A percentile compares a stretch with the other conserved stretches of the same genome.
Evolutionary conservation across 2,329 filamentous ascomycete genomes (phyloP).

Genomic region (Aspergillus hortae): DNA sequence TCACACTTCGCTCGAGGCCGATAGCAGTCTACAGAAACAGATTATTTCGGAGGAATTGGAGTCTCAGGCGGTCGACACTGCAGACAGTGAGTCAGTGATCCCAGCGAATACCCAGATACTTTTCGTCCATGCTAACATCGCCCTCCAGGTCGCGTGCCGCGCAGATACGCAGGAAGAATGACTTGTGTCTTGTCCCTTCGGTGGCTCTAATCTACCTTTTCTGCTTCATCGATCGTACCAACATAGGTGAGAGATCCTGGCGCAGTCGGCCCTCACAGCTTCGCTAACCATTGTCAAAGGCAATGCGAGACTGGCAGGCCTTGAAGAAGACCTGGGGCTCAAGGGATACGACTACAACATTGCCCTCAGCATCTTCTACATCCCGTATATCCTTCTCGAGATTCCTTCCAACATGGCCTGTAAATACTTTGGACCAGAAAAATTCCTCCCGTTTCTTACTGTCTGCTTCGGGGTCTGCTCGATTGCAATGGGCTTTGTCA

Average conservation of each 20-base stretch:
- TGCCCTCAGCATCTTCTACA: slow-evolving; percentile 66
- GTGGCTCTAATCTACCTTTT: slow-evolving; percentile 66
- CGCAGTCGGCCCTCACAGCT: neutral
- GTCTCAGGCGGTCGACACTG: no score
- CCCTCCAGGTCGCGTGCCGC: no score
- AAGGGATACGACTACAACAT: slow-evolving; percentile 65
- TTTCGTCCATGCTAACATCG: no score
- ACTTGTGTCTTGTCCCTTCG: slow-evolving; percentile 54
- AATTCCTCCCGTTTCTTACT: neutral
- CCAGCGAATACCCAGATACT: no score
- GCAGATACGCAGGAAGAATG: neutral
- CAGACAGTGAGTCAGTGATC: no score
- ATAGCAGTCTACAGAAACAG: no score
- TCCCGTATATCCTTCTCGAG: slow-evolving; percentile 70
- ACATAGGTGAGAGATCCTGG: slow-evolving; percentile 53
- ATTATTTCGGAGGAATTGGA: no score
- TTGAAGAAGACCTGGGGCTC: slow-evolving; percentile 60
- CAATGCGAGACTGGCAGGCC: slow-evolving; percentile 64
- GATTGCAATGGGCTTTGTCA: neutral
- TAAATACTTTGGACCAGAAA: slow-evolving; percentile 46
- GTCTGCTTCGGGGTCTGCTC: slow-evolving; percentile 2
- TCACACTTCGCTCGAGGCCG: no score
- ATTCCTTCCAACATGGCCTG: slow-evolving; percentile 66
- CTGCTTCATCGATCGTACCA: slow-evolving; percentile 72
- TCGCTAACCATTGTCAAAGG: slow-evolving; percentile 38